phyloP scores from a whole-genome alignment of 148 eudicot species.

The Polygonum maritimum region DNA sequence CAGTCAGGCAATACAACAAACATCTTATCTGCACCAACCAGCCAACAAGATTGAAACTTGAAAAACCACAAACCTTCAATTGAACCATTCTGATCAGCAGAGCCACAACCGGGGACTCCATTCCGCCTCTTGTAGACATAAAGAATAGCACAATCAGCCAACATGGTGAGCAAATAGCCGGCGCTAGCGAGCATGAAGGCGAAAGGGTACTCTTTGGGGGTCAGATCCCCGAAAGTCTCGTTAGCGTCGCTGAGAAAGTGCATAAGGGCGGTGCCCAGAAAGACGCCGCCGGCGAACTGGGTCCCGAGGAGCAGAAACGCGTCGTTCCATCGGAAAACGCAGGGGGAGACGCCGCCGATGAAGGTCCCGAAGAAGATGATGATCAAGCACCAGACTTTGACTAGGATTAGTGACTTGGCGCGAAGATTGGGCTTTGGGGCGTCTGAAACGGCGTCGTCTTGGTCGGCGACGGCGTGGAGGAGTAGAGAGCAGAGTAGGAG shows the following conservation, averaged over 20 bases:
- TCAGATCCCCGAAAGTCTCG: conserved; percentile 49
- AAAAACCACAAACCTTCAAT: conserved; percentile 37
- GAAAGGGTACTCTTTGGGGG: conserved; percentile 42
- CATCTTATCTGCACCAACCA: background rate
- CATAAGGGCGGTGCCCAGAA: conserved; percentile 59
- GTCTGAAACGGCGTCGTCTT: conserved; percentile 8
- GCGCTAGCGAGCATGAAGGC: conserved; percentile 58
- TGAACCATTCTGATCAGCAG: background rate
- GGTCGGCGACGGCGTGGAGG: conserved; percentile 19
- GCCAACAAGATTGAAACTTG: background rate
- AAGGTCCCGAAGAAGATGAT: conserved; percentile 42
- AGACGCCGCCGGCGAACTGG: conserved; percentile 64
- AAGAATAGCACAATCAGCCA: conserved; percentile 36
- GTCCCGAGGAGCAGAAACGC: conserved; percentile 55
- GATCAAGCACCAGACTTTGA: conserved; percentile 49
- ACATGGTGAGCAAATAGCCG: conserved; percentile 58
- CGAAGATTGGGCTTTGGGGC: conserved; percentile 22
- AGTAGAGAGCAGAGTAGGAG: conserved; percentile 18
- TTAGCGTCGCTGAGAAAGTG: conserved; percentile 62
- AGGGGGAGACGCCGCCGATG: conserved; percentile 52
- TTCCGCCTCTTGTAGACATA: conserved; percentile 23
- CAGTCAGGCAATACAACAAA: conserved; percentile 1
- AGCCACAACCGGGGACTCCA: background rate
- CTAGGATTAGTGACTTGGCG: conserved; percentile 30
- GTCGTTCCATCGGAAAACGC: conserved; percentile 53